Base-by-base conservation (phyloP, 148 eudicot species). In the Cornus controversa region DNA sequence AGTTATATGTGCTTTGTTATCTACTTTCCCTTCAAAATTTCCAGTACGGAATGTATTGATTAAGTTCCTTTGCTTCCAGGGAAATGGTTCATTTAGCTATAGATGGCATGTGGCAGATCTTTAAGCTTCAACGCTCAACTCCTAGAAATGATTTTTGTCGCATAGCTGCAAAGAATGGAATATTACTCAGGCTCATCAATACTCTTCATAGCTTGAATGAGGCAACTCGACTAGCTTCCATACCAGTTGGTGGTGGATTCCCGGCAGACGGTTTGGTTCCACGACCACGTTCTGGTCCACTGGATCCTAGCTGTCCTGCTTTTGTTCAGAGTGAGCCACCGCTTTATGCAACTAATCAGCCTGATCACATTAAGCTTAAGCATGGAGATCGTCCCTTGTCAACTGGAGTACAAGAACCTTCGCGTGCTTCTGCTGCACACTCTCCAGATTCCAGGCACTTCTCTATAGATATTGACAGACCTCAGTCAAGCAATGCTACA, bases 31-130 rank as follows among this genome's bases (percentile, higher is more conserved):
- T 28, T 74, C 63, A 24, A 13, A 31, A n/a, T 37, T 76, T 80
- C 47, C 66, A 24, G 37, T 65, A 5, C 5, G 45, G n/a, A 16
- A 22, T 25, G 45, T 57, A 78, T 53, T 75, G 23, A 85, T 80
- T 75, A 66, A 26, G 13, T 69, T 79, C 69, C 31, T 62, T 60
- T 76, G 69, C 75, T 53, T 81, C 67, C 92, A 96, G 99, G 95
- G 98, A 91, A 88, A 93, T 96, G 99, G 97, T 96, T 83, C 99
- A 96, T 87, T 87, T 96, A 78, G 99, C 99, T 78, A 92, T 96
- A 57, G 98, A 96, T 90, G 99, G 98, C 80, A 93, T 96, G 94
- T 93, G 98, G 99, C 95, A 96, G 86, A 90, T 96, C 75, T 93
- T 96, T 80, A 96, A 96, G 87, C 99, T 96, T 82, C 97, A 96